Evolutionary conservation across 371 early-diverging fungal genomes (phyloP), one percentile per base, ranked within the genome.

Genomic region (Sporodiniella umbellata): DNA sequence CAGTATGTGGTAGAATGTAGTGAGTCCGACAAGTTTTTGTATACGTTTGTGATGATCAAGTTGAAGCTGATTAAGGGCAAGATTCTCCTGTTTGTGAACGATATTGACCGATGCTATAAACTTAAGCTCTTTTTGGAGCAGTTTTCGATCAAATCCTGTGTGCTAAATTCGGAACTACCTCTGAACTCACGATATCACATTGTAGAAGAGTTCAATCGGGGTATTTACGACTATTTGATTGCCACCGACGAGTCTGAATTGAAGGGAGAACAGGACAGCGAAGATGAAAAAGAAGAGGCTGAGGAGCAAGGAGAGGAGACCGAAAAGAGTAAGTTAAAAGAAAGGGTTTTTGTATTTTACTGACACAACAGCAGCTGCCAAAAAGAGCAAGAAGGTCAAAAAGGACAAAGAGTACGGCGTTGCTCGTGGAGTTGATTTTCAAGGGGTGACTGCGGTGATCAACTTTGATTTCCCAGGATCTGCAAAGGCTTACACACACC

Each of bases 391-490:
- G 63, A 80, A 81, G 56, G 62, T 60, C 8, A 51, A 59, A 19
- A 65, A 78, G 31, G 93, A 90, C 60, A 80, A 86, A 45, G 96
- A 95, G 63, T 94, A 92, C 62, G 98, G 98, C 31, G 96, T 98
- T 18, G 86, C 97, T 6, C 89, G 99, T 26, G 99, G 99, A 35
- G 86, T 99, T 39, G 99, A 99, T 75, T 96, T 99, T 64, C 83
- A 91, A 52, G 86, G 90, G 51, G 94, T 96, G 0, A 85, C 88
- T 1, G 87, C 93, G 0, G 99, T 99, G 25, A 87, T 99, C 75
- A 99, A 99, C 73, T 97, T 98, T 81, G 99, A 99, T 66, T 87
- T 99, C 57, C 99, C 99, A 19, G 67, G 54, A 1, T 86, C 94
- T 0, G 83, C 90, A n/a, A 84, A 90, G 51, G 77, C 95, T 14